Evolutionary conservation across 164 flowering plant genomes (phyloP).

Genomic region (Vitis rupestris): DNA sequence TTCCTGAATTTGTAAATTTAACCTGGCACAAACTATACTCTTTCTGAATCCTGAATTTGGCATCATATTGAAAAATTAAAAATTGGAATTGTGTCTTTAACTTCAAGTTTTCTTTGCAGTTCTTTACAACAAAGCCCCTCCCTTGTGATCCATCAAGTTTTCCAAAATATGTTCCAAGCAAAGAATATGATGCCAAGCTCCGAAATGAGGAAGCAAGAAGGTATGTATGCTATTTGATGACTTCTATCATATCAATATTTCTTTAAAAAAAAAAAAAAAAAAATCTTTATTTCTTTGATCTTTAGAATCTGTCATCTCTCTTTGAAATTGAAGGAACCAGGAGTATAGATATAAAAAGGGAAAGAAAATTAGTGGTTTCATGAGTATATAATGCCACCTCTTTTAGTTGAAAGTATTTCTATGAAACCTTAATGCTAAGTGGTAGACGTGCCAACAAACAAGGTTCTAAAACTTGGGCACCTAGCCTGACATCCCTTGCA

Average conservation of each 20-base stretch:
- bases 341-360: no score
- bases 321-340: neutral
- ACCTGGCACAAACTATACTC: neutral
- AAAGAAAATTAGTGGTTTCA: no score
- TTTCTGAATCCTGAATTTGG: neutral
- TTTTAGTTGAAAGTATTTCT: no score
- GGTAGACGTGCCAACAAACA: no score
- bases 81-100: neutral
- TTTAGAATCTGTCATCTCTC: neutral
- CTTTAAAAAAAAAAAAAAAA: no score
- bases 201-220: constrained; percentile 54
- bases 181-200: constrained; percentile 55
- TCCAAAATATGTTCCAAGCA: constrained; percentile 65
- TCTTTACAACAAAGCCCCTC: constrained; percentile 49
- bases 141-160: constrained; percentile 59
- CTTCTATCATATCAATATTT: no score
- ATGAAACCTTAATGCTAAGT: no score
- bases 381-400: no score
- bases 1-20: neutral
- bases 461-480: no score
- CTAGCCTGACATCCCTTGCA: no score
- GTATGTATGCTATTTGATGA: constrained; percentile 28
- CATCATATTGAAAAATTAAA: neutral
- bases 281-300: neutral
- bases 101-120: constrained; percentile 29